Evolutionary conservation across 2,329 filamentous ascomycete species (phyloP), one percentile per base, ranked within the genome.

Genomic region (Trichoderma guizhouense): DNA sequence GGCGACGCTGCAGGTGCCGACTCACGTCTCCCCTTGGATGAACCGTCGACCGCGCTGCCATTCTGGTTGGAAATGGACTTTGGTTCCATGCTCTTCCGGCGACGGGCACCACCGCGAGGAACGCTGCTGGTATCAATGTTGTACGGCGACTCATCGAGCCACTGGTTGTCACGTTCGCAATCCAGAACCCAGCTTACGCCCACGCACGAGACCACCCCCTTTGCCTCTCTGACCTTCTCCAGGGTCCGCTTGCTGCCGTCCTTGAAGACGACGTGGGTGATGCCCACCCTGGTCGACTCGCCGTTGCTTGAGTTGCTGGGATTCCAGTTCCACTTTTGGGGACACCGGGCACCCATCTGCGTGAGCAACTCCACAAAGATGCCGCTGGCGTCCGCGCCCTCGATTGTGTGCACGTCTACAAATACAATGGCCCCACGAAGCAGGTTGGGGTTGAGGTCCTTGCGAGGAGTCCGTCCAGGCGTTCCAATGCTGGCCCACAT

Each of bases 251-350:
- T 91, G 55, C 90, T 90, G 60, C 94, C 94, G 78, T 97, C 94
- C 80, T 97, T 97, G 85, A 91, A 97, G 7, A 97, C 89, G 8
- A 97, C 92, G 78, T 97, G 94, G 0, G 94, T 97, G 76, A 97
- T 93, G 6, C 91, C 92, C 72, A 93, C 84, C 79, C 90, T 92
- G 63, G 81, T 79, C 7, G 78, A 77, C 15, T 85, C 83, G 43
- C 77, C 77, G 28, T 76, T 75, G 3, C 78, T 75, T 24, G 79
- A 72, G 60, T 80, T 82, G 68, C 72, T 81, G 7, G 89, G 89
- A 77, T 91, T 91, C 91, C 92, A 95, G 58, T 84, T 84, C 93
- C 93, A 96, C 15, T 85, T 86, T 81, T 91, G 93, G 57, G 95
- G 87, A 76, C 93, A 94, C 60, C 89, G 88, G 24, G 94, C 94